Evolutionary conservation across 208 protist genomes (phyloP).

Genomic region (Tetramitus jugosus): DNA sequence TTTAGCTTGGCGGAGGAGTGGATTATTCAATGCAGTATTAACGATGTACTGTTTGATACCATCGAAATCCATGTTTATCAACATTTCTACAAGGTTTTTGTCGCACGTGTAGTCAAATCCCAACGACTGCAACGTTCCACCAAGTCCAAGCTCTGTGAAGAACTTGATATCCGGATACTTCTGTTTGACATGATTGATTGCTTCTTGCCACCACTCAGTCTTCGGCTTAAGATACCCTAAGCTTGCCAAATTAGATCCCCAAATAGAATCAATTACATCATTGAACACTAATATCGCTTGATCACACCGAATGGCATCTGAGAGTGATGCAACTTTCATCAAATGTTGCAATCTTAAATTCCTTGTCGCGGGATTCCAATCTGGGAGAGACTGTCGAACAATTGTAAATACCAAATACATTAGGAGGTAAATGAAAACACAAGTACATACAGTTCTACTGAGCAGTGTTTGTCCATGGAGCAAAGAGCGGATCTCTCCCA

Average conservation of each 20-base stretch:
- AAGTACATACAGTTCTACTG: slow-evolving; percentile 60
- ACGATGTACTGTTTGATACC: too few relatives aligned
- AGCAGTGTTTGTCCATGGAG: slow-evolving; percentile 44
- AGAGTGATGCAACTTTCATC: slow-evolving; percentile 35
- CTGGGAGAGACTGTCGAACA: slow-evolving; percentile 20
- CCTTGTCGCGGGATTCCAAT: slow-evolving; percentile 23
- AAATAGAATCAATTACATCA: slow-evolving; percentile 43
- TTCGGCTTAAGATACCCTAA: slow-evolving; percentile 41
- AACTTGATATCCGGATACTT: slow-evolving; percentile 47
- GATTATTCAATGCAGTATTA: too few relatives aligned
- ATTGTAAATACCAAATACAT: too few relatives aligned
- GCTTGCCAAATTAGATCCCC: slow-evolving; percentile 37
- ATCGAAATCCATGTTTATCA: too few relatives aligned
- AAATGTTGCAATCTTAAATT: slow-evolving; percentile 28
- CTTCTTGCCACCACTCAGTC: slow-evolving; percentile 49
- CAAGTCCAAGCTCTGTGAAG: too few relatives aligned
- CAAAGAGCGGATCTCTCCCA: slow-evolving; percentile 33
- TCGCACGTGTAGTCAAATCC: too few relatives aligned
- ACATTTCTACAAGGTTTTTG: too few relatives aligned
- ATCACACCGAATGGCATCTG: slow-evolving; percentile 55
- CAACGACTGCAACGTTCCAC: too few relatives aligned
- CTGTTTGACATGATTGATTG: slow-evolving; percentile 44
- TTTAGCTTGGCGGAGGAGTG: too few relatives aligned
- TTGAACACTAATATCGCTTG: slow-evolving; percentile 60
- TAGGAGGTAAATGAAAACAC: too few relatives aligned